Evolutionary conservation across 2,329 filamentous ascomycete genomes (phyloP).

Genomic region (Ambrosiella beaveri): DNA sequence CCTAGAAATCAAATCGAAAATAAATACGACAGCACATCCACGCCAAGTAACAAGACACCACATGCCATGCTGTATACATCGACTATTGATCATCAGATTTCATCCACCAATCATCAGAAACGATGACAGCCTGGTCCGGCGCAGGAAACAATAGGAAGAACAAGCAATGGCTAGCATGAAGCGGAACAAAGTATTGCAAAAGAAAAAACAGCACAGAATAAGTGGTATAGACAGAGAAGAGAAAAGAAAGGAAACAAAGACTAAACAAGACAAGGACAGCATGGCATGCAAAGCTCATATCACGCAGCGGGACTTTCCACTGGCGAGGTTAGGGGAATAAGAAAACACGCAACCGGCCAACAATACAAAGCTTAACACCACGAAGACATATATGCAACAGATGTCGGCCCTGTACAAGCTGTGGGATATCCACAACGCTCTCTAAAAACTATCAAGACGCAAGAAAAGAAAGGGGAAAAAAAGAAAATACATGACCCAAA

Average conservation of each 20-base stretch:
- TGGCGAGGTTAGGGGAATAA: not conserved
- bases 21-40: not conserved
- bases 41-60: not conserved
- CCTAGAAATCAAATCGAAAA: slow-evolving; percentile 6
- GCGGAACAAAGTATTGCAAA: not conserved
- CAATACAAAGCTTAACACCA: not conserved
- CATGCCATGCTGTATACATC: not conserved
- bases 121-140: not conserved
- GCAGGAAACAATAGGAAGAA: not conserved
- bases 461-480: slow-evolving; percentile 3
- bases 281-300: slow-evolving; percentile 14
- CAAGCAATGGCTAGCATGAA: not conserved
- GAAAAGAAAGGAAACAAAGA: slow-evolving; percentile 7
- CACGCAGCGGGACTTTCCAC: slow-evolving; percentile 1
- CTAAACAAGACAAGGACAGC: slow-evolving; percentile 8
- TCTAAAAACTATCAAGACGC: slow-evolving; percentile 4
- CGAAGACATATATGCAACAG: not conserved
- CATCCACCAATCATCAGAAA: not conserved
- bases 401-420: too few species aligned
- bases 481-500: slow-evolving; percentile 2
- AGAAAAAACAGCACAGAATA: slow-evolving; percentile 6
- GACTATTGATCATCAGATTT: not conserved
- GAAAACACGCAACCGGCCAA: not conserved
- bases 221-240: slow-evolving; percentile 12
- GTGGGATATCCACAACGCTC: not conserved